phyloP scores from a whole-genome alignment of 2,329 filamentous ascomycete species.

The Lachnellula willkommii region DNA sequence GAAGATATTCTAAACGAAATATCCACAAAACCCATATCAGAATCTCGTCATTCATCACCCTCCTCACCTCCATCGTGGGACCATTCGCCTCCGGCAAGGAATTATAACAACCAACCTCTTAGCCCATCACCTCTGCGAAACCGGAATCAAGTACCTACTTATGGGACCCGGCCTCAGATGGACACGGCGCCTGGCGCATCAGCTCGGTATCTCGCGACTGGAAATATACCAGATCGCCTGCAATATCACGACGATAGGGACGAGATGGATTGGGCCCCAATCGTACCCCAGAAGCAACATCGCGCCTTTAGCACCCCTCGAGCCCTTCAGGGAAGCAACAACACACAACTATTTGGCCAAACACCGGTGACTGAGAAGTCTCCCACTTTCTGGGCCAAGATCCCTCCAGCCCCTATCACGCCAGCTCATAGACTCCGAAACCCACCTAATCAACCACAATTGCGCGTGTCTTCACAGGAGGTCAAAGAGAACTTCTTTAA shows the following conservation, averaged over 20 bases:
- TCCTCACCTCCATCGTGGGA: constrained; percentile 6
- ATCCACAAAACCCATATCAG: constrained; percentile 24
- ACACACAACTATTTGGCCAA: constrained; percentile 31
- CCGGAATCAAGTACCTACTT: not conserved
- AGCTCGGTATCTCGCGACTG: constrained; percentile 10
- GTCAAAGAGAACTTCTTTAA: constrained; percentile 48
- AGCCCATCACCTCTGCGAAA: not conserved
- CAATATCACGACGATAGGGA: constrained; percentile 2
- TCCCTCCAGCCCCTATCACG: constrained; percentile 64
- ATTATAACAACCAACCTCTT: not conserved
- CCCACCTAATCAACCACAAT: constrained; percentile 50
- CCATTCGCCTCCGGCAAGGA: not conserved
- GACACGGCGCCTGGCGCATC: constrained; percentile 9
- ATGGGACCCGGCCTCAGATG: not conserved
- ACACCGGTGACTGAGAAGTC: constrained; percentile 15
- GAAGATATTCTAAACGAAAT: constrained; percentile 46
- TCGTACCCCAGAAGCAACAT: constrained; percentile 43
- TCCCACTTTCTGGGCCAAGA: constrained; percentile 61
- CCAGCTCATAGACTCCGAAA: constrained; percentile 59
- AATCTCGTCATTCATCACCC: not conserved
- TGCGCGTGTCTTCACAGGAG: constrained; percentile 43
- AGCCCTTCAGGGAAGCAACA: constrained; percentile 34
- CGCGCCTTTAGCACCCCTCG: constrained; percentile 48
- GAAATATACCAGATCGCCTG: not conserved
- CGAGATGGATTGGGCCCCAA: constrained; percentile 69